Percentiles rank a stretch among this genome's conserved stretches.
These are phyloP conservation scores for Aureobasidium sp. DNA, from an alignment of 2,329 filamentous ascomycete species.

Conservation along the genomic window DNA sequence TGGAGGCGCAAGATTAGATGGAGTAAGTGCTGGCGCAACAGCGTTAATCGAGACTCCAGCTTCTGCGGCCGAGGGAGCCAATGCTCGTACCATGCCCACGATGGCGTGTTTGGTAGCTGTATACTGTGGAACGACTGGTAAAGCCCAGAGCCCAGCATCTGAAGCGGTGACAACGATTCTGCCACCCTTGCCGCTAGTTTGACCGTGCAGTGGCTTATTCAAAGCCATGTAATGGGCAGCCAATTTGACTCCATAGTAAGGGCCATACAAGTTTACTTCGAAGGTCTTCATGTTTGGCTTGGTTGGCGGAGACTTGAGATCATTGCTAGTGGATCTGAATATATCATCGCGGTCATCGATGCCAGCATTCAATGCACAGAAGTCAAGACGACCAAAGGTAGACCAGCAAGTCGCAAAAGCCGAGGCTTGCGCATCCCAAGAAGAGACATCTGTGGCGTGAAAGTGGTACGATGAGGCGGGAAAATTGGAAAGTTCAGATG, in stretches of 20 bases:
- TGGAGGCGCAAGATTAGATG: slow-evolving; percentile 34
- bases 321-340: slow-evolving; percentile 22
- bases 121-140: slow-evolving; percentile 34
- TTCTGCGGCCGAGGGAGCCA: slow-evolving; percentile 29
- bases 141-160: slow-evolving; percentile 29
- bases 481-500: not conserved
- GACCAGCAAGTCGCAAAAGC: slow-evolving; percentile 23
- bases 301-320: slow-evolving; percentile 21
- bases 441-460: slow-evolving; percentile 29
- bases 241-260: slow-evolving; percentile 32
- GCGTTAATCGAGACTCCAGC: slow-evolving; percentile 33
- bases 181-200: slow-evolving; percentile 18
- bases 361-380: slow-evolving; percentile 29
- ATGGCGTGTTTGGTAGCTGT: slow-evolving; percentile 37
- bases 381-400: slow-evolving; percentile 24
- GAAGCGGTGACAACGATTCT: slow-evolving; percentile 31
- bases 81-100: slow-evolving; percentile 32
- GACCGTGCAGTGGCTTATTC: slow-evolving; percentile 17
- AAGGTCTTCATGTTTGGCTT: slow-evolving; percentile 30
- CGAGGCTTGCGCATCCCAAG: slow-evolving; percentile 23
- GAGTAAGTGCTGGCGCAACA: slow-evolving; percentile 35
- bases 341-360: slow-evolving; percentile 32
- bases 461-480: slow-evolving; percentile 25
- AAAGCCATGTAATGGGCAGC: slow-evolving; percentile 32
- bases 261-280: slow-evolving; percentile 28